These are phyloP conservation scores for Hymenoscyphus linearis DNA, from an alignment of 2,329 filamentous ascomycete species.

Conservation along the genomic window DNA sequence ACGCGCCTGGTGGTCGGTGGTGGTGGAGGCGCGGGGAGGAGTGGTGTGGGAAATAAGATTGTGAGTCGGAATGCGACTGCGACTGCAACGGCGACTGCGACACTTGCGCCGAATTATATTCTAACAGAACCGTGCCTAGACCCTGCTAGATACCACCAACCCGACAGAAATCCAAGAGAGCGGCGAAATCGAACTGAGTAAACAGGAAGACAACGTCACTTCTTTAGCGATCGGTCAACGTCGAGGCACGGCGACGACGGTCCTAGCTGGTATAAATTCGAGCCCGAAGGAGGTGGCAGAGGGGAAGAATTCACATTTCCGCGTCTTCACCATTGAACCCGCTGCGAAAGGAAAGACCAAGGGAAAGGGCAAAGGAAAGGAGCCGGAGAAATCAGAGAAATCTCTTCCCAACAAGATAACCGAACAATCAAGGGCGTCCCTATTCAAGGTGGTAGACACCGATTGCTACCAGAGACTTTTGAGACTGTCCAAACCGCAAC, in stretches of 20 bases:
- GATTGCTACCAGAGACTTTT: constrained; percentile 56
- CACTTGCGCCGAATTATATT: background rate
- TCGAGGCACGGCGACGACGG: constrained; percentile 48
- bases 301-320: constrained; percentile 79
- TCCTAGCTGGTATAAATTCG: constrained; percentile 81
- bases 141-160: constrained; percentile 30
- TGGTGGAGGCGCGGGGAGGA: constrained; percentile 76
- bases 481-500: constrained; percentile 46
- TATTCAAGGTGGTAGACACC: constrained; percentile 46
- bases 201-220: constrained; percentile 84
- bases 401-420: constrained; percentile 38
- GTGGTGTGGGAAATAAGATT: constrained; percentile 83
- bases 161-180: constrained; percentile 47
- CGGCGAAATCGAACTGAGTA: constrained; percentile 71
- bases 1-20: constrained; percentile 76
- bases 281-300: constrained; percentile 64
- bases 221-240: constrained; percentile 65
- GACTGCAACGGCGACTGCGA: background rate
- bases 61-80: constrained; percentile 41
- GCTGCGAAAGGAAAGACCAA: constrained; percentile 21
- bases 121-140: constrained; percentile 23
- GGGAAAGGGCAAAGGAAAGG: constrained; percentile 31
- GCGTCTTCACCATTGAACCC: constrained; percentile 59
- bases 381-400: constrained; percentile 31
- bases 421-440: constrained; percentile 46